Evolutionary conservation across 257 asterid species (phyloP).

Genomic region (Solanum commersonii): DNA sequence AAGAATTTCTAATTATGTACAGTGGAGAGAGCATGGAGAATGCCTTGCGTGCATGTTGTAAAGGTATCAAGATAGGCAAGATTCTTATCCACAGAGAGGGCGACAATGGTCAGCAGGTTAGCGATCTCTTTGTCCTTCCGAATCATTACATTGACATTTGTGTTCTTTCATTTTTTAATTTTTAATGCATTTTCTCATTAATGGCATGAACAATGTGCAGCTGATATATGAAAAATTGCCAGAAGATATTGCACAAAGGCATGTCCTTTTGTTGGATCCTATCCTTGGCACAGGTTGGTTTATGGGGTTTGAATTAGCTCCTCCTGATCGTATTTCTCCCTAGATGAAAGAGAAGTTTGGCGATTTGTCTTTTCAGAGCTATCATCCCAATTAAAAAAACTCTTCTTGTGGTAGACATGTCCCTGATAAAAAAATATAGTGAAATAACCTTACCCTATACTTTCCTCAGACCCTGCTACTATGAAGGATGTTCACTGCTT

Average conservation of each 20-base stretch:
- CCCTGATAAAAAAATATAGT: no score
- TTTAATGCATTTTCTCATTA: not conserved
- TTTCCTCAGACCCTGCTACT: not conserved
- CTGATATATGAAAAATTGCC: constrained; percentile 12
- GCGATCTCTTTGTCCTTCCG: not conserved
- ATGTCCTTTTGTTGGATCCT: constrained; percentile 1
- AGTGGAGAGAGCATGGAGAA: constrained; percentile 83
- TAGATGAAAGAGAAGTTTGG: no score
- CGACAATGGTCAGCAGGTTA: constrained; percentile 6
- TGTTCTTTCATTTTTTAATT: not conserved
- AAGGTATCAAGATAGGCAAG: constrained; percentile 9
- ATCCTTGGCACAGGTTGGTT: constrained; percentile 60
- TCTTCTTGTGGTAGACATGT: not conserved
- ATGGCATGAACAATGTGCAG: constrained; percentile 16
- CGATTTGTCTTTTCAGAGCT: no score
- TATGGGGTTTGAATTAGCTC: no score
- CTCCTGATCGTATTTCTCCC: no score
- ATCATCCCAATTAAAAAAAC: not conserved
- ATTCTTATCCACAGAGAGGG: constrained; percentile 9
- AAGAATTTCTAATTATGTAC: constrained; percentile 2
- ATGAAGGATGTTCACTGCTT: not conserved
- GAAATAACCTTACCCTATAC: no score
- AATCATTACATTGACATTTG: not conserved
- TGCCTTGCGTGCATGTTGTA: constrained; percentile 7
- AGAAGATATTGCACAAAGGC: constrained; percentile 3